These are phyloP conservation scores for Tritrichomonas foetus DNA, from an alignment of 208 protist species.

Conservation along the genomic window DNA sequence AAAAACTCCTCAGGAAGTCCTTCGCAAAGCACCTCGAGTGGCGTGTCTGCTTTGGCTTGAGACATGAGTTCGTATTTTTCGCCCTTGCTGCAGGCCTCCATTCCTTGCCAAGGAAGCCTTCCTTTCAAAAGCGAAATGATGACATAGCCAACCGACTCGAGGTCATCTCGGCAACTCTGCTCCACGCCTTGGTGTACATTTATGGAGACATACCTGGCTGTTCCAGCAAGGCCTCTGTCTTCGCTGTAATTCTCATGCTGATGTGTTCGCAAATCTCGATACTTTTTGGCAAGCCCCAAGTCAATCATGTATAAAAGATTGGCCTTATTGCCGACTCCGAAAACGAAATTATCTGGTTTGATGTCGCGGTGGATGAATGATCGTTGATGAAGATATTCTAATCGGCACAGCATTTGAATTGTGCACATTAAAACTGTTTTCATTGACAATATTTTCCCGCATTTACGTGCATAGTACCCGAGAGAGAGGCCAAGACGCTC, in stretches of 20 bases:
- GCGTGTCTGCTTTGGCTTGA: neutral
- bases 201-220: constrained; percentile 95
- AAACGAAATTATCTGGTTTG: constrained; percentile 97
- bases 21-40: neutral
- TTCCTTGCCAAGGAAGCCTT: constrained; percentile 31
- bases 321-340: constrained; percentile 72
- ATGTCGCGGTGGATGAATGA: constrained; percentile 93
- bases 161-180: constrained; percentile 59
- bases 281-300: constrained; percentile 91
- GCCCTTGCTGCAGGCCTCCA: neutral
- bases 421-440: neutral
- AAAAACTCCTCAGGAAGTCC: neutral
- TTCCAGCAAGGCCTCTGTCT: constrained; percentile 97
- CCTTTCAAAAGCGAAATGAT: constrained; percentile 4
- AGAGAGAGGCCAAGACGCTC: constrained; percentile 90
- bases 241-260: constrained; percentile 98
- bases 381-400: constrained; percentile 70
- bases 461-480: constrained; percentile 91
- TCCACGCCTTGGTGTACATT: constrained; percentile 98
- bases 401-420: constrained; percentile 36
- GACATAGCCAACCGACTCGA: constrained; percentile 21
- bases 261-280: constrained; percentile 88
- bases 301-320: constrained; percentile 51
- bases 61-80: neutral
- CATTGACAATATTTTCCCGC: constrained; percentile 52